These are phyloP conservation scores for Candida dajiaensis DNA, from an alignment of 805 yeast genomes.

Conservation along the genomic window DNA sequence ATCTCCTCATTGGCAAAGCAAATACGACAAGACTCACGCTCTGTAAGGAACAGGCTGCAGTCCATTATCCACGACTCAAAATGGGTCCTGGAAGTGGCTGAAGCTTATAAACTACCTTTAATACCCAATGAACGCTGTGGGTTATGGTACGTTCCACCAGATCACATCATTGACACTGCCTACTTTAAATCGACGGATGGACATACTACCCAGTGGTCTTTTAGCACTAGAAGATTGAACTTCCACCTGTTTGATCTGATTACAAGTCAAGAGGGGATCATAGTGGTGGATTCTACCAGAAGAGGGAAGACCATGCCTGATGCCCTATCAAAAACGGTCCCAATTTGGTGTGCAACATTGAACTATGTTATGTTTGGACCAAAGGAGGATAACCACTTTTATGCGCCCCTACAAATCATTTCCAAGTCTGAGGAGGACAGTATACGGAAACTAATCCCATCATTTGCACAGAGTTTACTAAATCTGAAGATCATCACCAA, in stretches of 20 bases:
- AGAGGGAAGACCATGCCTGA: constrained; percentile 85
- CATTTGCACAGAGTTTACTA: constrained; percentile 39
- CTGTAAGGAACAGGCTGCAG: constrained; percentile 54
- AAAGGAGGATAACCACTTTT: constrained; percentile 30
- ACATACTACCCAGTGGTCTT: constrained; percentile 75
- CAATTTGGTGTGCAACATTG: constrained; percentile 86
- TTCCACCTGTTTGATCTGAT: constrained; percentile 58
- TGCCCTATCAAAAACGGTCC: constrained; percentile 79
- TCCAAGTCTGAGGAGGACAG: constrained; percentile 49
- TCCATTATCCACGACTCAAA: constrained; percentile 62
- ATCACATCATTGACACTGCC: constrained; percentile 36
- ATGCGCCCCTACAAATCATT: constrained; percentile 48
- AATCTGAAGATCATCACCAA: constrained; percentile 35
- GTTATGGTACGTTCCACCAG: constrained; percentile 67
- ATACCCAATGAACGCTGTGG: constrained; percentile 86
- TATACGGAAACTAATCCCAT: constrained; percentile 42
- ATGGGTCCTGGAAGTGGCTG: constrained; percentile 39
- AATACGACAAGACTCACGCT: constrained; percentile 20
- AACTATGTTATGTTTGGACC: constrained; percentile 45
- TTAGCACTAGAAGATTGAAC: constrained; percentile 68
- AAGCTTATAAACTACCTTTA: constrained; percentile 34
- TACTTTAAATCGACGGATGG: constrained; percentile 94
- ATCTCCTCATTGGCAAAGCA: neutral
- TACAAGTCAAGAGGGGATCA: constrained; percentile 36
- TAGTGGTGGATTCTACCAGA: constrained; percentile 79